Evolutionary conservation across 2,329 filamentous ascomycete genomes (phyloP).

Genomic region (Beauveria pseudobassiana): DNA sequence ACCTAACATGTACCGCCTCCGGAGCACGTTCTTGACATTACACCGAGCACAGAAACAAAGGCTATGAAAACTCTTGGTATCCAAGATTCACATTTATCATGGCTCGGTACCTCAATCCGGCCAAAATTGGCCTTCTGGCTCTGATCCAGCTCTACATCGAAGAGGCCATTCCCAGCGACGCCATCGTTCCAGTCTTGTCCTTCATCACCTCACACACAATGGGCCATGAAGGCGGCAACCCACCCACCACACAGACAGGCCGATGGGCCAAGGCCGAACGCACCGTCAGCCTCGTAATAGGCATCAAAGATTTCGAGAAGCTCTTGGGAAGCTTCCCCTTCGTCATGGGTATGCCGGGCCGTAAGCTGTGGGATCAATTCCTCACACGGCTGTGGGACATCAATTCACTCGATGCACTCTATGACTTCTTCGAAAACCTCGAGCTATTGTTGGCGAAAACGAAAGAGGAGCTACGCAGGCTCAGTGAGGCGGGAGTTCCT

Average conservation of each 20-base stretch:
- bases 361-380: slow-evolving; percentile 82
- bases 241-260: slow-evolving; percentile 19
- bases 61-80: too few relatives aligned
- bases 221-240: slow-evolving; percentile 30
- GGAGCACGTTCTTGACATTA: neutral
- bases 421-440: slow-evolving; percentile 63
- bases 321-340: slow-evolving; percentile 46
- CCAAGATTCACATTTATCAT: slow-evolving; percentile 36
- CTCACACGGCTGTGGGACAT: slow-evolving; percentile 76
- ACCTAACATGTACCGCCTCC: neutral
- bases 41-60: neutral
- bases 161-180: slow-evolving; percentile 57
- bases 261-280: slow-evolving; percentile 43
- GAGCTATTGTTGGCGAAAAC: slow-evolving; percentile 51
- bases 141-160: slow-evolving; percentile 77
- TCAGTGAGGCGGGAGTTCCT: slow-evolving; percentile 36
- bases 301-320: slow-evolving; percentile 52
- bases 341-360: slow-evolving; percentile 56
- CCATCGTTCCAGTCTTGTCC: slow-evolving; percentile 68
- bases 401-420: slow-evolving; percentile 72
- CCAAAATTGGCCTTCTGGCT: slow-evolving; percentile 74
- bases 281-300: slow-evolving; percentile 44
- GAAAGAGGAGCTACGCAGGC: slow-evolving; percentile 50
- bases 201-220: slow-evolving; percentile 70
- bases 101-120: slow-evolving; percentile 80